Base-by-base conservation (phyloP, 192 early-diverging fungal genomes). In the Globomyces pollinis-pini region DNA sequence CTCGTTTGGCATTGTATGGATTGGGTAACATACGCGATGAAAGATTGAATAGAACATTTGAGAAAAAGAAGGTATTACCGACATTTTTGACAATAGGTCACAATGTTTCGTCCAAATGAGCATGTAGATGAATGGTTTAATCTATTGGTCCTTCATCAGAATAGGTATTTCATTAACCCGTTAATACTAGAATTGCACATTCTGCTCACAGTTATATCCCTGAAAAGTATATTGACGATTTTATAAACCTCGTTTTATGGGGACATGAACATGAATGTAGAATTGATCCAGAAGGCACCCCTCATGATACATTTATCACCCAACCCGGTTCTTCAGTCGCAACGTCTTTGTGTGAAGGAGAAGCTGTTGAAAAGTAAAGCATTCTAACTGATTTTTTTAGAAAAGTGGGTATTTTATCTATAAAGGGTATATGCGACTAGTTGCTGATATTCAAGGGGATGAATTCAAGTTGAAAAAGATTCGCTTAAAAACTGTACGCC, bases 261-360 rank as follows among this genome's bases (percentile, higher is more conserved):
- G 94, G 94, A 3, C 94, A 98, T 63, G 94, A 98, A 73, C 94
- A 98, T 70, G 91, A 98, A 62, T 98, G 91, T 63, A 68, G 74
- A 38, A 85, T 96, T 12, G 84, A 90, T 35, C 88, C 89, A 1
- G 69, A 76, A 57, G 87, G 84, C 64, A 72, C 76, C 12, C 69
- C 79, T 18, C 67, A 74, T 47, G 71, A 73, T 5, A 92, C 93
- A 57, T 79, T 85, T 38, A 83, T 98, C 11, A 86, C 86, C 5
- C 94, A 98, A 54, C 94, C 94, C 0, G 41, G 41, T 0, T 92
- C 90, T 1, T 91, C 91, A 1, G 83, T 98, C 1, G 92, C 92
- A 2, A 98, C 94, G 0, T 87, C 88, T 50, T 64, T 98, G 32
- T 82, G 75, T 8, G 80, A 88, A 39, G 93, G 91, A 21, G 94